These are phyloP conservation scores for Penicillium parvum DNA, from an alignment of 495 filamentous ascomycete species.

Conservation along the genomic window DNA sequence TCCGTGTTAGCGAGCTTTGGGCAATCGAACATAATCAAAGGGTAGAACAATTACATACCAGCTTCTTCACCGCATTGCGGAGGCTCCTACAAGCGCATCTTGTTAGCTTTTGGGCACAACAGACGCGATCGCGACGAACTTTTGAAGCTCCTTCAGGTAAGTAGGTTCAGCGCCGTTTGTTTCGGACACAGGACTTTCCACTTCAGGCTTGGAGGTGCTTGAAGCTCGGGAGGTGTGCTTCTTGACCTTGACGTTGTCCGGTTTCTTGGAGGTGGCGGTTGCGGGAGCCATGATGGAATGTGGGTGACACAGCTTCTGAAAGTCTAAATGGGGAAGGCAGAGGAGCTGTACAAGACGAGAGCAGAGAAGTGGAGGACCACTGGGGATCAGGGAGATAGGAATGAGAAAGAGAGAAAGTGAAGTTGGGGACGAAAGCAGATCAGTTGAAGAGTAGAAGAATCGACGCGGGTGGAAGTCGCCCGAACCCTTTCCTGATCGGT, in stretches of 20 bases:
- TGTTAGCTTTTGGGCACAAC: conserved; percentile 10
- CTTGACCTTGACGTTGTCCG: conserved; percentile 36
- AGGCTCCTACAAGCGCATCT: conserved; percentile 56
- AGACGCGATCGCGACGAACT: conserved; percentile 53
- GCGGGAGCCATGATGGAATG: conserved; percentile 41
- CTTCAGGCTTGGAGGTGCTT: conserved; percentile 25
- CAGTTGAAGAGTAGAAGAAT: conserved; percentile 16
- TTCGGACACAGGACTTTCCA: conserved; percentile 43
- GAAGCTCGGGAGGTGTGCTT: conserved; percentile 27
- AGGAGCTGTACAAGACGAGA: conserved; percentile 8
- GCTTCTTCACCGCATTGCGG: conserved; percentile 82
- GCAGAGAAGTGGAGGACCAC: conserved; percentile 1
- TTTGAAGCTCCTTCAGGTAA: conserved; percentile 81
- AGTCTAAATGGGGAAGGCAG: conserved; percentile 10
- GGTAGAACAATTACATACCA: conserved; percentile 52
- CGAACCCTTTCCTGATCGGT: conserved; percentile 33
- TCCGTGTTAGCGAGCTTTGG: conserved; percentile 4
- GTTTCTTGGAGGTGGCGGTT: conserved; percentile 38
- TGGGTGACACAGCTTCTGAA: conserved; percentile 22
- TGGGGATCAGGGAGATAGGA: conserved; percentile 1
- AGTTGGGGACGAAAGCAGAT: neutral
- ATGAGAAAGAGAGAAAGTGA: conserved; percentile 11
- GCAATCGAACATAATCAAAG: neutral
- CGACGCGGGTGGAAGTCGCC: conserved; percentile 39
- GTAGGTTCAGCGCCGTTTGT: conserved; percentile 61